Evolutionary conservation across 73 alveolate species (phyloP).

Genomic region (Paramecium pentaurelia): DNA sequence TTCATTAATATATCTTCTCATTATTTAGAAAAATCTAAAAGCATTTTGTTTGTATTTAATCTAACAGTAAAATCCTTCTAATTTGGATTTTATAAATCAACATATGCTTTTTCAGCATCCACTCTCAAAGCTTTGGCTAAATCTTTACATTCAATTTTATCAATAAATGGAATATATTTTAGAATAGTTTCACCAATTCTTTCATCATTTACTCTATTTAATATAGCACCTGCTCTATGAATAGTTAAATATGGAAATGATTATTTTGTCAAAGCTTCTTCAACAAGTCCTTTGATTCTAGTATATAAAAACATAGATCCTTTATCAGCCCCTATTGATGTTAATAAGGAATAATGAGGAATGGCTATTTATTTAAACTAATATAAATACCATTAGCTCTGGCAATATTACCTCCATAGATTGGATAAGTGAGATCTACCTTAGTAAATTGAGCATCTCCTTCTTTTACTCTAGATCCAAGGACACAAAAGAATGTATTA

Average conservation of each 20-base stretch:
- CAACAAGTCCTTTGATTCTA: constrained; percentile 49
- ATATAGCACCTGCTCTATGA: constrained; percentile 51
- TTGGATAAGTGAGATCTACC: constrained; percentile 42
- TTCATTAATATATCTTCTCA: background rate
- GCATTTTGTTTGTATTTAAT: background rate
- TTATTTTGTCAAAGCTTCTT: constrained; percentile 25
- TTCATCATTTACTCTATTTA: constrained; percentile 50
- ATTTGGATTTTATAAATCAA: background rate
- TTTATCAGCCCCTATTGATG: constrained; percentile 56
- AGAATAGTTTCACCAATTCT: background rate
- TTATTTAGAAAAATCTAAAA: background rate
- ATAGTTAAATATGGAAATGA: constrained; percentile 21
- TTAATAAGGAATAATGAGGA: constrained; percentile 50
- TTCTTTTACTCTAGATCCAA: constrained; percentile 59
- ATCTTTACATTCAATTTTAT: constrained; percentile 48
- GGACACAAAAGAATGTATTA: constrained; percentile 52
- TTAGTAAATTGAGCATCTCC: constrained; percentile 58
- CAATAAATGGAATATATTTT: constrained; percentile 26
- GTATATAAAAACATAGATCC: constrained; percentile 54
- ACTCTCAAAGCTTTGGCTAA: constrained; percentile 53
- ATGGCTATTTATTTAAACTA: background rate
- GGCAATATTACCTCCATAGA: constrained; percentile 56
- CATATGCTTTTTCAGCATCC: constrained; percentile 45
- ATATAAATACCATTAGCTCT: background rate
- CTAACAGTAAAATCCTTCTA: background rate